phyloP scores from a whole-genome alignment of 208 protist genomes.

The Ichthyophonus hoferi region DNA sequence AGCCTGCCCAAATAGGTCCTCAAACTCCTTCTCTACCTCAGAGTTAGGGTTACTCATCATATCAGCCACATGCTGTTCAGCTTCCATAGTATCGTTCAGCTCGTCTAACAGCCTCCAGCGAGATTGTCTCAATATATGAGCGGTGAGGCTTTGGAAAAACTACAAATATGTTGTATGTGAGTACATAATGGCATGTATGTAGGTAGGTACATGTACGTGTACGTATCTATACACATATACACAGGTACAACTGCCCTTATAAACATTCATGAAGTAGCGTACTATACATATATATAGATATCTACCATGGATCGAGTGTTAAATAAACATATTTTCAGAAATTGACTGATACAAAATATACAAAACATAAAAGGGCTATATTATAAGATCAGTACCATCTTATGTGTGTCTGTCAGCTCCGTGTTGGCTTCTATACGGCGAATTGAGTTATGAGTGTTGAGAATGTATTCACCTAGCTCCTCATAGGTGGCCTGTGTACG shows the following conservation, averaged over 20 bases:
- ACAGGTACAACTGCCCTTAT: neutral
- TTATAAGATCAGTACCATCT: neutral
- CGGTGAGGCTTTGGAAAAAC: too few species aligned
- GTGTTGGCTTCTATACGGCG: neutral
- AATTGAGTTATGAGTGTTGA: neutral
- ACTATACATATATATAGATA: neutral
- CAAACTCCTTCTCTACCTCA: neutral
- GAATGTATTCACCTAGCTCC: neutral
- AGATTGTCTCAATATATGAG: neutral
- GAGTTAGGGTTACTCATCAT: neutral
- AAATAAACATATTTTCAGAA: neutral
- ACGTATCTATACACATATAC: neutral
- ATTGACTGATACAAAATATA: neutral
- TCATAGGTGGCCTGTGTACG: neutral
- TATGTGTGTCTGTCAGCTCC: neutral
- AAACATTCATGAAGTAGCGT: neutral
- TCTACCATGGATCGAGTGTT: too few species aligned
- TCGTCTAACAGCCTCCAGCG: neutral
- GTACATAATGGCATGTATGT: neutral
- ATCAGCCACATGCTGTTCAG: neutral
- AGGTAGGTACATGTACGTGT: neutral
- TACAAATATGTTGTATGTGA: neutral
- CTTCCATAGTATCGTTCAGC: neutral
- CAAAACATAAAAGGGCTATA: neutral
- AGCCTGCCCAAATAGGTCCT: neutral